A percentile compares a stretch with the other conserved stretches of the same genome.
Conservation (phyloP, 148 eudicot species). For the Drosera capensis region DNA sequence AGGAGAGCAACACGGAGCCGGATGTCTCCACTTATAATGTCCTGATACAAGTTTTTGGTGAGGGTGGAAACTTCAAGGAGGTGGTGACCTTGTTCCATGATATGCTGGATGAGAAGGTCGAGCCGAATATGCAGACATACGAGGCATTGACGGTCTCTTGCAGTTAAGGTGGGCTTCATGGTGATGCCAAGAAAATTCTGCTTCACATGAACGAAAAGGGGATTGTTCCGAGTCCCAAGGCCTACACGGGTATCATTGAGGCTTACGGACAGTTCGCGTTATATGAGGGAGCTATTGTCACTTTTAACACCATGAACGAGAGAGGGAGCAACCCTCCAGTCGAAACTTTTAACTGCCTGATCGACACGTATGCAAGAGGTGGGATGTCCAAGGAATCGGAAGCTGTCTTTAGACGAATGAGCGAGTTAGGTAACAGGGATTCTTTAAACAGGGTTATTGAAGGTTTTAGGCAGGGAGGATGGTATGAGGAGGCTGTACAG, state of each 20-base stretch:
- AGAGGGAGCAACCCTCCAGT: constrained; percentile 56
- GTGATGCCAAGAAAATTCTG: constrained; percentile 60
- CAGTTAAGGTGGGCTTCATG: constrained; percentile 86
- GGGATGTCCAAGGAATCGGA: constrained; percentile 80
- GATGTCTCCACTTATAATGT: constrained; percentile 84
- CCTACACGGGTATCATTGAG: constrained; percentile 76
- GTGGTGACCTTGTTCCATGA: constrained; percentile 90
- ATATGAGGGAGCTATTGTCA: constrained; percentile 88
- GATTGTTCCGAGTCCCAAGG: constrained; percentile 73
- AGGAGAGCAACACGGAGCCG: constrained; percentile 82
- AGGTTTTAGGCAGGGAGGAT: constrained; percentile 88
- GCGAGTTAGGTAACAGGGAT: constrained; percentile 38
- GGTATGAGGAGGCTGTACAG: constrained; percentile 71
- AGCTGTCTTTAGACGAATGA: constrained; percentile 52
- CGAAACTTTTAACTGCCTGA: constrained; percentile 70
- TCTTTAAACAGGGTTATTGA: constrained; percentile 64
- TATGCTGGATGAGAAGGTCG: constrained; percentile 90
- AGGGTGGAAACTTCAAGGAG: constrained; percentile 95
- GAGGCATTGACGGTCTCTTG: constrained; percentile 82
- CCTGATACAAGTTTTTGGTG: constrained; percentile 81
- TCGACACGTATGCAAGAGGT: constrained; percentile 67
- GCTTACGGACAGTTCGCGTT: constrained; percentile 84
- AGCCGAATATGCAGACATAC: constrained; percentile 93
- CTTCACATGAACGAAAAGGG: constrained; percentile 59
- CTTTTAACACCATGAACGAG: constrained; percentile 89